Base-by-base conservation (phyloP, 495 filamentous ascomycete genomes). In the Podospora pseudopauciseta region DNA sequence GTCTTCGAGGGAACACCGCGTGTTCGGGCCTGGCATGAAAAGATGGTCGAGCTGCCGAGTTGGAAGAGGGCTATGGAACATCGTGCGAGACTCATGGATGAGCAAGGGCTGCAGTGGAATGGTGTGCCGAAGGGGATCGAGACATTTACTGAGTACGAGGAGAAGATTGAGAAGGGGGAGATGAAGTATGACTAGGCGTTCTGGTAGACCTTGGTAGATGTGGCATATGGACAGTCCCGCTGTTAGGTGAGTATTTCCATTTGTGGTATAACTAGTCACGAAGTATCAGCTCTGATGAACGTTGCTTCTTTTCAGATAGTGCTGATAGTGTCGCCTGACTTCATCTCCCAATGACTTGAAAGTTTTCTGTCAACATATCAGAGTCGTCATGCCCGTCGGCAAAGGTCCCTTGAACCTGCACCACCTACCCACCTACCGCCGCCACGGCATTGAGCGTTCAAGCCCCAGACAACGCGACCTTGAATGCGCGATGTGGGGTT, bases 51-150 rank as follows among this genome's bases (percentile, higher is more conserved):
- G 27, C 20, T 61, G 63, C n/a, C 62, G 66, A 28, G 39, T 58
- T 56, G 62, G 20, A 67, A 62, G 49, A 28, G 60, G 32, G 19
- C 63, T 2, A 71, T 73, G 71, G 65, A 72, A 64, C 27, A 57
- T 30, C 67, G 74, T 3, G 69, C 55, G 0, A 34, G 57, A 11
- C 49, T 73, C 20, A 74, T 76, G 74, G 69, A 76, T 11, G 72
- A 73, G 65, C 74, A 76, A 44, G 68, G 70, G 3, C 65, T 76
- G 30, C 30, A 66, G 28, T 73, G 69, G 69, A 69, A 68, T 44
- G 74, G 72, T 1, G 63, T 74, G 66, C 74, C 74, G 0, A 72
- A 73, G 62, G 70, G 71, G 1, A 66, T 70, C 27, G 53, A 72
- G 61, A 68, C 30, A 5, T 72, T 74, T 44, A 55, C 54, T 23